Base-by-base conservation (phyloP, 1,139 yeast species). In the Magnusiomyces tetraspermus region DNA sequence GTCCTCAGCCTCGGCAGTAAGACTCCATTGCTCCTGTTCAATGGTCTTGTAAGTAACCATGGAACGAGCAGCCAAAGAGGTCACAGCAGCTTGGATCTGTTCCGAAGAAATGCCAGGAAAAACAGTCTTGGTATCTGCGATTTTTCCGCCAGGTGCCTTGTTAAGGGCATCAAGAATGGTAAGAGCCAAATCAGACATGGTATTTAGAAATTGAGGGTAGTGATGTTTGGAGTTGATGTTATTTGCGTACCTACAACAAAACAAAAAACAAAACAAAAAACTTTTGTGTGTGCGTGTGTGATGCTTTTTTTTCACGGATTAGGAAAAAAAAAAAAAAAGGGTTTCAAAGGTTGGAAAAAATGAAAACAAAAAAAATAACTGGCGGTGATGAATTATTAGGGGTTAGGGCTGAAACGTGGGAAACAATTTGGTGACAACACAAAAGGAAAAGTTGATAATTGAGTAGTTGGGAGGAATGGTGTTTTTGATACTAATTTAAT, bases 1-100 rank as follows among this genome's bases (percentile, higher is more conserved):
- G 51, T 86, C 89, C 60, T 81, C 72, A 46, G 95, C 98, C 72
- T 92, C 99, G 21, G 71, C 71, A 21, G 95, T 85, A 59, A 90
- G 77, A 28, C 75, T 71, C 84, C 92, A 90, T 58, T 75, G 71
- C 60, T 90, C 95, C 55, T 77, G 74, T 67, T 90, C 97, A 54
- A 82, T 76, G 59, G 87, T 80, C 62, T 79, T 75, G 74, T 82
- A 90, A 49, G 74, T 73, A 61, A 92, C 77, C 88, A 90, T 90
- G 56, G 80, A 78, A 68, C 85, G 84, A 55, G 97, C 90, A 68
- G 85, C 79, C 58, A 92, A 77, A 37, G 97, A 90, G 63, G 86
- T 85, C 63, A 92, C 79, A 43, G 89, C 90, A 28, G 96, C 87
- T 65, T 81, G 80, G 51, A 83, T 74, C 44, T 74, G 72, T 66